Percentiles rank a stretch among this genome's conserved stretches.
Evolutionary conservation across 2,329 filamentous ascomycete species (phyloP).

Genomic region (Daldinia sp.): DNA sequence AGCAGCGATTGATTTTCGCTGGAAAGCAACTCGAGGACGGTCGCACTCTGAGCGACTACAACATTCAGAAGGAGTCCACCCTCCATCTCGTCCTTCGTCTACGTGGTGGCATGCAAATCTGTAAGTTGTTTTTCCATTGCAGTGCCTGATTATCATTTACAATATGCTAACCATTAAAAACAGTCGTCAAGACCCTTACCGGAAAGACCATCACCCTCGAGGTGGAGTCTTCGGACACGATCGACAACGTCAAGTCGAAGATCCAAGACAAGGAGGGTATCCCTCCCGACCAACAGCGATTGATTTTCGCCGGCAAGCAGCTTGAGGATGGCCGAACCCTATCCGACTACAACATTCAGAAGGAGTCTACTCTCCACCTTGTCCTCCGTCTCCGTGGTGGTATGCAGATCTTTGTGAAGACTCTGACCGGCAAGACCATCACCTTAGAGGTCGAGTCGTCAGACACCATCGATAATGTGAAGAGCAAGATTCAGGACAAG

Average conservation of each 20-base stretch:
- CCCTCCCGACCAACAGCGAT: conserved; percentile 92
- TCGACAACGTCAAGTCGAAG: conserved; percentile 97
- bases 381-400: conserved; percentile 90
- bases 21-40: conserved; percentile 63
- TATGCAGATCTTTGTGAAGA: conserved; percentile 92
- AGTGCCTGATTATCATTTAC: neutral
- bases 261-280: conserved; percentile 99
- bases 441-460: conserved; percentile 90
- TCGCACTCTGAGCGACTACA: conserved; percentile 67
- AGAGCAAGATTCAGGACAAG: conserved; percentile 93
- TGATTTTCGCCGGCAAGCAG: conserved; percentile 97
- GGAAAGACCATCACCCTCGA: conserved; percentile 95
- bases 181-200: conserved; percentile 83
- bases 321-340: conserved; percentile 93
- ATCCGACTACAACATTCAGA: conserved; percentile 95
- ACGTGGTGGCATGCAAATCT: conserved; percentile 75
- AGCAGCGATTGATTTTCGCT: conserved; percentile 86
- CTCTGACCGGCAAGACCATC: conserved; percentile 91
- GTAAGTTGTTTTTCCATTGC: conserved; percentile 54
- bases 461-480: conserved; percentile 95
- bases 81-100: conserved; percentile 82
- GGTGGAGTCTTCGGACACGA: conserved; percentile 89
- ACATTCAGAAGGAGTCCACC: conserved; percentile 74
- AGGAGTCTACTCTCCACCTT: conserved; percentile 87
- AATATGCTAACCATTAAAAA: conserved; percentile 33